phyloP scores from a whole-genome alignment of 1,284 basidiomycete genomes.

The Rhodotorula sp. region DNA sequence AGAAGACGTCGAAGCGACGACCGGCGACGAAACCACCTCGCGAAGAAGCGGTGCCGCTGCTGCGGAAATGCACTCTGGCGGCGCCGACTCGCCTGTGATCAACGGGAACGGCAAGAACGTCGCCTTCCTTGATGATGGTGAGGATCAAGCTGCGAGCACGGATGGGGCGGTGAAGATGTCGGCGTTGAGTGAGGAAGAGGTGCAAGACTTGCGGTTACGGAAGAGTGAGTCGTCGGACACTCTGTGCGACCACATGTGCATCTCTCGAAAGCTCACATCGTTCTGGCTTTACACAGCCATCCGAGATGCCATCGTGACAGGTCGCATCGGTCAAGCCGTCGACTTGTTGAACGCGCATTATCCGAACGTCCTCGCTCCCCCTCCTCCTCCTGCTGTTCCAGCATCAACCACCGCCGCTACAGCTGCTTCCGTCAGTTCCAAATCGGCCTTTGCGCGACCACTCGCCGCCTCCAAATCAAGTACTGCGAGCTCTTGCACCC shows the following conservation, averaged over 20 bases:
- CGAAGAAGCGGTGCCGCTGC: not conserved
- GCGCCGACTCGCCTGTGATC: not conserved
- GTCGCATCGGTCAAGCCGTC: conserved; percentile 67
- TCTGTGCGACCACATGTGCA: too few species aligned
- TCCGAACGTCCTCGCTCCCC: conserved; percentile 61
- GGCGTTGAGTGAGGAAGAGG: not conserved
- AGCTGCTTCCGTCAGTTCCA: not conserved
- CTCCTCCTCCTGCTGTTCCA: conserved; percentile 16
- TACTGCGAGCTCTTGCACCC: conserved; percentile 1
- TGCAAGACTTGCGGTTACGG: conserved; percentile 54
- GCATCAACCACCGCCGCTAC: conserved; percentile 39
- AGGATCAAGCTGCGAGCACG: not conserved
- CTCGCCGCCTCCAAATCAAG: not conserved
- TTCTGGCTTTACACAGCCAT: too few species aligned
- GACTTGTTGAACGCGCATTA: conserved; percentile 65
- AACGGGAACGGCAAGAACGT: conserved; percentile 16
- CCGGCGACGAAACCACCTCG: conserved; percentile 5
- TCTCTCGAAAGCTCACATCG: too few species aligned
- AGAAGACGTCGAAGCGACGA: conserved; percentile 37
- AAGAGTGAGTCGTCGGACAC: conserved; percentile 55
- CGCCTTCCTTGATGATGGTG: conserved; percentile 2
- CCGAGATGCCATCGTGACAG: conserved; percentile 63
- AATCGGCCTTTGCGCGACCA: conserved; percentile 1
- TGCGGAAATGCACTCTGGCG: not conserved
- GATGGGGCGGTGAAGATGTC: not conserved